A percentile compares a stretch with the other conserved stretches of the same genome.
Conservation (phyloP, 306 rosid species). For the Coriaria nepalensis region DNA sequence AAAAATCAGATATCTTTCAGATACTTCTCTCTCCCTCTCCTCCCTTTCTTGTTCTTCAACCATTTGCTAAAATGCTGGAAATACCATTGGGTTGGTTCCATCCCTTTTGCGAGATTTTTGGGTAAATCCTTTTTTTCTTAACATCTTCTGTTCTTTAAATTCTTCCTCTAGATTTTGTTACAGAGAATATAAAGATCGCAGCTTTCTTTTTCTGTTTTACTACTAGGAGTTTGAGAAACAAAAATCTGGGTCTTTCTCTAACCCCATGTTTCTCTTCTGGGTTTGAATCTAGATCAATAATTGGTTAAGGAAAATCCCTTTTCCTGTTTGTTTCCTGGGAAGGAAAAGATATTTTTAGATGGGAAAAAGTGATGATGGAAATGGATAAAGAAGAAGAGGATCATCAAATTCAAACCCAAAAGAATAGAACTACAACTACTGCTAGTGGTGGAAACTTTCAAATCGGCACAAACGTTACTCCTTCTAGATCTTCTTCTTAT, state of each 20-base stretch:
- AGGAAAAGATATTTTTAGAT: conserved; percentile 6
- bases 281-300: conserved; percentile 14
- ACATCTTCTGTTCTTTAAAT: background rate
- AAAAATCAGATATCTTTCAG: conserved; percentile 33
- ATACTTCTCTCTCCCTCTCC: conserved; percentile 8
- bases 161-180: no score
- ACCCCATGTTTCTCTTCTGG: conserved; percentile 10
- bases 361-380: conserved; percentile 36
- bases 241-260: conserved; percentile 14
- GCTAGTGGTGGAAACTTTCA: conserved; percentile 13
- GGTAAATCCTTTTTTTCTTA: conserved; percentile 11
- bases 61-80: conserved; percentile 23
- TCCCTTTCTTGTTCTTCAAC: conserved; percentile 1
- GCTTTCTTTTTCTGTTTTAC: no score
- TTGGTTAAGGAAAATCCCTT: no score
- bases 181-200: no score
- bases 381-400: conserved; percentile 45
- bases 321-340: background rate
- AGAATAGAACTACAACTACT: conserved; percentile 6
- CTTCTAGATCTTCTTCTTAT: conserved; percentile 37
- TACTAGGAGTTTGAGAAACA: conserved; percentile 9
- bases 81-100: conserved; percentile 27
- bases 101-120: conserved; percentile 22
- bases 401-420: conserved; percentile 17
- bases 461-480: conserved; percentile 8